These are phyloP conservation scores for Colletotrichum cereale DNA, from an alignment of 2,329 filamentous ascomycete species.

Conservation along the genomic window DNA sequence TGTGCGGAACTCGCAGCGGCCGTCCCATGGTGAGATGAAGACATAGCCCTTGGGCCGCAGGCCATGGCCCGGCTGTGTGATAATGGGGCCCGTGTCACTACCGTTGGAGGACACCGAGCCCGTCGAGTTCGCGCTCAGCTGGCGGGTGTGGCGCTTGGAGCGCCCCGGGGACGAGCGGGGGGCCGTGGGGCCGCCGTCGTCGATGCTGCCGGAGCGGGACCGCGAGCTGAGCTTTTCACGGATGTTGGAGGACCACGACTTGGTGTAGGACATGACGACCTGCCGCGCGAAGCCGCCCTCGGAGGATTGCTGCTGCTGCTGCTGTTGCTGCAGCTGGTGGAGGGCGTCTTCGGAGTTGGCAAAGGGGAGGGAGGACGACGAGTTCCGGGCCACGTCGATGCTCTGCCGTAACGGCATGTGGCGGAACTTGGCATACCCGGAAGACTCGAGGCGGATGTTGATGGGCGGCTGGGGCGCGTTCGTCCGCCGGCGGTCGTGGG, in stretches of 20 bases:
- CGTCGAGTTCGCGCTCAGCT: slow-evolving; percentile 36
- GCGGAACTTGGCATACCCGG: slow-evolving; percentile 70
- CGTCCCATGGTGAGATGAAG: slow-evolving; percentile 89
- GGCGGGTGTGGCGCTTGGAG: slow-evolving; percentile 32
- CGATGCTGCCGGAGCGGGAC: slow-evolving; percentile 43
- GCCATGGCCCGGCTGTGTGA: slow-evolving; percentile 60
- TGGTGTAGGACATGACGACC: slow-evolving; percentile 69
- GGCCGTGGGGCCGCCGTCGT: slow-evolving; percentile 7
- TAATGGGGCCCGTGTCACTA: slow-evolving; percentile 47
- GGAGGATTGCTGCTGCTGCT: slow-evolving; percentile 20
- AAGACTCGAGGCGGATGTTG: slow-evolving; percentile 65
- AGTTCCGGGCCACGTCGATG: slow-evolving; percentile 46
- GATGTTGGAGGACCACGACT: slow-evolving; percentile 62
- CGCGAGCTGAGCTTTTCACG: slow-evolving; percentile 58
- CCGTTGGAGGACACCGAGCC: slow-evolving; percentile 30
- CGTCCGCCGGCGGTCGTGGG: slow-evolving; percentile 41
- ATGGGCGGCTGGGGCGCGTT: slow-evolving; percentile 56
- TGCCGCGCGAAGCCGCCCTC: slow-evolving; percentile 62
- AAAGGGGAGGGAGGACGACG: slow-evolving; percentile 24
- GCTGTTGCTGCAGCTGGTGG: slow-evolving; percentile 28
- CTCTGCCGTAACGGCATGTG: slow-evolving; percentile 58
- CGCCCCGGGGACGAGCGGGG: slow-evolving; percentile 17
- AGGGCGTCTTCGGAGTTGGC: slow-evolving; percentile 37
- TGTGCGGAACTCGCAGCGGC: slow-evolving; percentile 86
- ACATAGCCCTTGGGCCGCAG: slow-evolving; percentile 75